Percentiles rank a stretch among this genome's conserved stretches.
Evolutionary conservation across 2,329 filamentous ascomycete genomes (phyloP).

Genomic region (Mariannaea sp.): DNA sequence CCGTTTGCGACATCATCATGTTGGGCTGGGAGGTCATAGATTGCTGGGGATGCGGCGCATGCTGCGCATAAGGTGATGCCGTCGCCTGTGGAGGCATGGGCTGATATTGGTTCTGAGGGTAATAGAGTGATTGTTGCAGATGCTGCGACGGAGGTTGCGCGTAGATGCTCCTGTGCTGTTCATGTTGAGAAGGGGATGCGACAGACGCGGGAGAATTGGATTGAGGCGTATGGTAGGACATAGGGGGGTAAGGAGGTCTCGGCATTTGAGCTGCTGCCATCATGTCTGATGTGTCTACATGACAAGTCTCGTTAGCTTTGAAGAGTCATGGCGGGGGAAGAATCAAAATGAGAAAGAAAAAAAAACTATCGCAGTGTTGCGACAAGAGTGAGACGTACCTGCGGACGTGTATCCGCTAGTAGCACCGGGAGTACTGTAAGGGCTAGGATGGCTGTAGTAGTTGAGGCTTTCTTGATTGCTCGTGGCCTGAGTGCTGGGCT

Average conservation of each 20-base stretch:
- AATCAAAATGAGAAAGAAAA: conserved; percentile 10
- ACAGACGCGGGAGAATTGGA: conserved; percentile 94
- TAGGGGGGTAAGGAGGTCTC: conserved; percentile 82
- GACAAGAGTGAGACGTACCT: conserved; percentile 61
- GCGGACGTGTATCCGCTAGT: conserved; percentile 85
- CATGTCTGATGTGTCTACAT: conserved; percentile 64
- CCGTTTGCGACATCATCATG: conserved; percentile 69
- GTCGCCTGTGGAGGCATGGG: conserved; percentile 68
- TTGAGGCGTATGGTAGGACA: conserved; percentile 90
- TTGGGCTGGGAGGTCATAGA: conserved; percentile 67
- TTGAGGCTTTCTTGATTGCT: conserved; percentile 68
- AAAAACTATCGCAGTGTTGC: conserved; percentile 2
- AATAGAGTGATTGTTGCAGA: conserved; percentile 82
- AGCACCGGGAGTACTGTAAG: conserved; percentile 82
- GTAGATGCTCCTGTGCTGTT: conserved; percentile 88
- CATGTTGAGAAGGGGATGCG: conserved; percentile 84
- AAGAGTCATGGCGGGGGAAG: conserved; percentile 19
- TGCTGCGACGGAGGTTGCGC: conserved; percentile 78
- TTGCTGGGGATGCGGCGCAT: conserved; percentile 55
- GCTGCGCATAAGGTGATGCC: conserved; percentile 65
- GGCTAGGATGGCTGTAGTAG: conserved; percentile 79
- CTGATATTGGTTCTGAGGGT: conserved; percentile 65
- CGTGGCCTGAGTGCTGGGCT: conserved; percentile 65
- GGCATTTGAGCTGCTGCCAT: conserved; percentile 72
- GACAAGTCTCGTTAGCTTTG: conserved; percentile 26